Percentiles rank a stretch among this genome's conserved stretches.
Evolutionary conservation across 176 grass and related monocot species (phyloP).

Genomic region (Oryza meridionalis): DNA sequence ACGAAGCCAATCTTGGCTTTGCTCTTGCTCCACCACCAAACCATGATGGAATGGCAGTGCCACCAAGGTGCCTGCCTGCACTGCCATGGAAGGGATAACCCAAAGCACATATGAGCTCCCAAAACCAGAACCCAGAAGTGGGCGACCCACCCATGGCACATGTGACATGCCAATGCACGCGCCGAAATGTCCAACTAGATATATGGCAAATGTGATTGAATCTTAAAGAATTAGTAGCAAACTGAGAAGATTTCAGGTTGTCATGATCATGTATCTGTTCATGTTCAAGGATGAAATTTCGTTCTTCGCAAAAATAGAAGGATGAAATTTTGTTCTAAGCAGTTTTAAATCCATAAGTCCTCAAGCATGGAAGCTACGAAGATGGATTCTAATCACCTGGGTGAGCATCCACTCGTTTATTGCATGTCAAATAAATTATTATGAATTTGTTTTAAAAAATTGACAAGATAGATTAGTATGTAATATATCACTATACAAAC

Average conservation of each 20-base stretch:
- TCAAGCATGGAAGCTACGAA: not conserved
- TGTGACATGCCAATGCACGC: not conserved
- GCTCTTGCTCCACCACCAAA: conserved; percentile 29
- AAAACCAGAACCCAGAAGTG: not conserved
- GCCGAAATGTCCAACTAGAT: not conserved
- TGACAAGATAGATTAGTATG: no score
- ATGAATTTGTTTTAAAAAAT: no score
- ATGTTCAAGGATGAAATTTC: no score
- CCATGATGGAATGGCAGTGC: conserved; percentile 33
- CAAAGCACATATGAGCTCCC: conserved; percentile 13
- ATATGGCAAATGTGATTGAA: not conserved
- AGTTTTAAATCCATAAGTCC: not conserved
- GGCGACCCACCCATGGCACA: not conserved
- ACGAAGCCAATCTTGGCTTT: not conserved
- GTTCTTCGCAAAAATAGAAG: no score
- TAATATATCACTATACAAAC: no score
- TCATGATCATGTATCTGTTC: not conserved
- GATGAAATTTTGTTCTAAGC: no score
- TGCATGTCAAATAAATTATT: no score
- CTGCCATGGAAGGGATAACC: conserved; percentile 1
- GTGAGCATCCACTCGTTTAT: no score
- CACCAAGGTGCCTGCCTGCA: conserved; percentile 21
- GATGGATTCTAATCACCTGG: no score
- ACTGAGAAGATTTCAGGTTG: not conserved
- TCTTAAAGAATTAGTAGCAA: not conserved